Evolutionary conservation across 192 early-diverging fungal genomes (phyloP).

Genomic region (Mortierella alpina): DNA sequence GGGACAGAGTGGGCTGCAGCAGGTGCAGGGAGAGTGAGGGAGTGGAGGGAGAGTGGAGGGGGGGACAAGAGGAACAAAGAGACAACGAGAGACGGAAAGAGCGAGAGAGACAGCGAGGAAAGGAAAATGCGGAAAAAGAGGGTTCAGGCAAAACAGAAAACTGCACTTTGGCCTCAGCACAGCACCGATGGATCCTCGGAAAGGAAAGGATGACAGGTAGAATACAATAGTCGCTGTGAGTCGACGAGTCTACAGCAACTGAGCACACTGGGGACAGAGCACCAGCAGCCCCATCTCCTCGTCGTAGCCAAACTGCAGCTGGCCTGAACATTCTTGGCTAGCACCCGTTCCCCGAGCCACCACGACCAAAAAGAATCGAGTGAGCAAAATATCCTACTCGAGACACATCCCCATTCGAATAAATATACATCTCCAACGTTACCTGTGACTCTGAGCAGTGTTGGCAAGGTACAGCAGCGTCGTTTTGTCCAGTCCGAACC

Average conservation of each 20-base stretch:
- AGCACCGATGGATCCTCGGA: neutral
- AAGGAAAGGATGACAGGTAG: neutral
- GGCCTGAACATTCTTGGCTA: conserved; percentile 26
- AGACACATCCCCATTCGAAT: neutral
- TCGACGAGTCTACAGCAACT: no score
- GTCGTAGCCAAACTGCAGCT: conserved; percentile 26
- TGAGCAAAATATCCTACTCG: neutral
- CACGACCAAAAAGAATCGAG: neutral
- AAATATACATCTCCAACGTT: neutral
- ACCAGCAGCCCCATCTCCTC: conserved; percentile 29
- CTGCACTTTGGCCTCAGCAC: neutral
- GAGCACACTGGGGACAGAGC: conserved; percentile 29
- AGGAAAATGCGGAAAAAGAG: neutral
- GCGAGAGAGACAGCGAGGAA: neutral
- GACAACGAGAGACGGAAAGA: neutral
- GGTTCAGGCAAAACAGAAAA: neutral
- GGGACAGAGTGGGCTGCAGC: no score
- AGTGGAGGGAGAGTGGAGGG: neutral
- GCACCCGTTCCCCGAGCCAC: neutral
- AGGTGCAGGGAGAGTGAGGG: neutral
- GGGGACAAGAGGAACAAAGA: neutral
- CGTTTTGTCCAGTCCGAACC: conserved; percentile 27
- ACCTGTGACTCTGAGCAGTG: conserved; percentile 27
- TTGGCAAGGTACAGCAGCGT: conserved; percentile 24
- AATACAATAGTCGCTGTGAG: no score